These are phyloP conservation scores for Coprinopsis cinerea DNA, from an alignment of 768 basidiomycete species.

Conservation along the genomic window DNA sequence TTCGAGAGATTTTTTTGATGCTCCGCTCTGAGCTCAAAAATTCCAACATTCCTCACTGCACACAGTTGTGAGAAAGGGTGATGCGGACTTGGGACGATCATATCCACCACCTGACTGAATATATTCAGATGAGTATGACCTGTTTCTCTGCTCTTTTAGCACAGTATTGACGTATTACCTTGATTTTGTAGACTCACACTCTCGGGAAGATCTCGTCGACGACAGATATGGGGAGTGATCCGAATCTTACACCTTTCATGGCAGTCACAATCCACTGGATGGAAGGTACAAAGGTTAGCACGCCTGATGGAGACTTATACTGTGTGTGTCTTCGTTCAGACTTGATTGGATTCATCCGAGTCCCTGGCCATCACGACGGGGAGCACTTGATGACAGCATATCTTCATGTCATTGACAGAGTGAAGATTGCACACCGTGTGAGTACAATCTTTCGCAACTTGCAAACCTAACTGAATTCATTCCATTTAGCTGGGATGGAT, in stretches of 20 bases:
- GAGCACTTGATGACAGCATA: constrained; percentile 20
- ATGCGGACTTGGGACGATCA: constrained; percentile 18
- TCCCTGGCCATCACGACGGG: constrained; percentile 26
- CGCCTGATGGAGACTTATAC: constrained; percentile 13
- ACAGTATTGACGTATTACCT: background rate
- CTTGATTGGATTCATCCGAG: constrained; percentile 25
- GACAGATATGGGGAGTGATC: constrained; percentile 28
- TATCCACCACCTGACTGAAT: constrained; percentile 14
- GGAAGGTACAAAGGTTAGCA: background rate
- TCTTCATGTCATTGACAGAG: constrained; percentile 9
- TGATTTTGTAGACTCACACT: constrained; percentile 14
- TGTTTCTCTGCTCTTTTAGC: constrained; percentile 9
- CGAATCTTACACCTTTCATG: constrained; percentile 20
- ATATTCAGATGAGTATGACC: constrained; percentile 19
- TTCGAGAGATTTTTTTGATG: too few species aligned
- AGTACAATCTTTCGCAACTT: background rate
- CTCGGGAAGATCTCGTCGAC: constrained; percentile 27
- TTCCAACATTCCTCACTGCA: constrained; percentile 29
- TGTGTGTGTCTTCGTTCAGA: constrained; percentile 17
- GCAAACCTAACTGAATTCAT: background rate
- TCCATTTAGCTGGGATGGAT: constrained; percentile 14
- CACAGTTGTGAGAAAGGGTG: constrained; percentile 23
- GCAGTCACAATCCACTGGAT: constrained; percentile 29
- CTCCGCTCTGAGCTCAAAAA: constrained; percentile 21
- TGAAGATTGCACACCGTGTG: background rate